Conservation (phyloP, 176 grass and related monocot species). For the Luzula sylvatica region DNA sequence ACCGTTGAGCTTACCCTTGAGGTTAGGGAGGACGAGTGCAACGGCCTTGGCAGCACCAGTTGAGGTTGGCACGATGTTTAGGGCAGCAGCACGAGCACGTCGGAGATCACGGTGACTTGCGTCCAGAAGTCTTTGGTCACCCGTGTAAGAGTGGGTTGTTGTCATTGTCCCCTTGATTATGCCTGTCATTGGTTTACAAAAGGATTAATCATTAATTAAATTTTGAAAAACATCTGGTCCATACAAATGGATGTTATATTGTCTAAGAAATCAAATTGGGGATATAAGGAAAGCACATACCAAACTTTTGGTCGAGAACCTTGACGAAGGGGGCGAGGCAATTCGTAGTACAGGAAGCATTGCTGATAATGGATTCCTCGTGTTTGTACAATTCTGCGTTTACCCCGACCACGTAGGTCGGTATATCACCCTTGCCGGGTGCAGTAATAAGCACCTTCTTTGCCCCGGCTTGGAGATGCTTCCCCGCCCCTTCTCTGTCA, state of each 20-base stretch:
- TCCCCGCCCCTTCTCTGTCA: slow-evolving; percentile 34
- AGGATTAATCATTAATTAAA: background rate
- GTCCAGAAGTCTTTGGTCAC: slow-evolving; percentile 41
- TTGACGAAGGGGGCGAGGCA: slow-evolving; percentile 54
- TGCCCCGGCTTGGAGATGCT: slow-evolving; percentile 41
- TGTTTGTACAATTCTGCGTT: slow-evolving; percentile 27
- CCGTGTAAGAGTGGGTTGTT: slow-evolving; percentile 55
- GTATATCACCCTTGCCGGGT: slow-evolving; percentile 46
- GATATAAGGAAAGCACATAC: slow-evolving; percentile 10
- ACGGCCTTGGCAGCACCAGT: slow-evolving; percentile 47
- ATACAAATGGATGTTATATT: background rate
- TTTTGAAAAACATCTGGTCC: background rate
- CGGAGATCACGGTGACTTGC: slow-evolving; percentile 53
- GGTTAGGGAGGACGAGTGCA: slow-evolving; percentile 40
- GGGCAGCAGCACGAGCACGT: slow-evolving; percentile 34
- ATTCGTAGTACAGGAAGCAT: slow-evolving; percentile 52
- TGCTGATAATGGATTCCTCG: slow-evolving; percentile 39
- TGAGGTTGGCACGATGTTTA: slow-evolving; percentile 47
- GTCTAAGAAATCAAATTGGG: too few species aligned
- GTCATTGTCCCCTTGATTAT: slow-evolving; percentile 39
- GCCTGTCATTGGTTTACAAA: slow-evolving; percentile 12
- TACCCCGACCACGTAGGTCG: slow-evolving; percentile 39
- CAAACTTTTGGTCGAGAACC: slow-evolving; percentile 44
- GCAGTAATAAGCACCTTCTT: slow-evolving; percentile 50
- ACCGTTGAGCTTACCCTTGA: slow-evolving; percentile 53